Evolutionary conservation across 2,329 filamentous ascomycete genomes (phyloP).

Genomic region (Helotiales sp.): DNA sequence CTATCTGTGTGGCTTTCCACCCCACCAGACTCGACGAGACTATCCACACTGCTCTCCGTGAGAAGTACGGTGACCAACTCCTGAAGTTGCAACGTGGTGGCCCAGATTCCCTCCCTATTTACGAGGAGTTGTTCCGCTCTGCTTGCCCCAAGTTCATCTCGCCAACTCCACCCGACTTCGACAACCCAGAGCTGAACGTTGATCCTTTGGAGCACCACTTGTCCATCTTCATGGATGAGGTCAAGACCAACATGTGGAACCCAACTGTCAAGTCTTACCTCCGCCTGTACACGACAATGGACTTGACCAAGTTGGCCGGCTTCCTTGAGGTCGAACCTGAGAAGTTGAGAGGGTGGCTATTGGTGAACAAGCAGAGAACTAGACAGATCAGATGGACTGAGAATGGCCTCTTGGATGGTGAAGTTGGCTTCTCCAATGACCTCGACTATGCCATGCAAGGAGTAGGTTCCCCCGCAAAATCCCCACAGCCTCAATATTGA

Average conservation of each 20-base stretch:
- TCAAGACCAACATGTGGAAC: conserved; percentile 98
- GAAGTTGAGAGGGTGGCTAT: conserved; percentile 88
- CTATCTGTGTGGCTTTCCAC: conserved; percentile 98
- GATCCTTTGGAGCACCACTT: conserved; percentile 98
- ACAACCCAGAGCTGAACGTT: conserved; percentile 93
- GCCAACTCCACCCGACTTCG: conserved; percentile 95
- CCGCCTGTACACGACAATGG: conserved; percentile 99
- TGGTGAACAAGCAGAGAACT: conserved; percentile 98
- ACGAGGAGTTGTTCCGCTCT: conserved; percentile 95
- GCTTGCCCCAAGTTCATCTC: conserved; percentile 99
- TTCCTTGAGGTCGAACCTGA: conserved; percentile 98
- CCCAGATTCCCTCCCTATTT: conserved; percentile 92
- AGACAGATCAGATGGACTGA: conserved; percentile 95
- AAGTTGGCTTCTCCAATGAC: conserved; percentile 91
- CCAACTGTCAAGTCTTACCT: conserved; percentile 98
- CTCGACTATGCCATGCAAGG: conserved; percentile 97
- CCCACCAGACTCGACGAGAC: conserved; percentile 97
- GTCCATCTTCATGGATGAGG: conserved; percentile 98
- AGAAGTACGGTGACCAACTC: conserved; percentile 99
- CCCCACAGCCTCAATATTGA: not conserved
- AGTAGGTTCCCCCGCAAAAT: conserved; percentile 57
- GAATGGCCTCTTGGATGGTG: conserved; percentile 87
- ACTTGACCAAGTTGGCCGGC: conserved; percentile 94
- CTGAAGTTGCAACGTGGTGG: conserved; percentile 95
- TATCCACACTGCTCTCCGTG: conserved; percentile 94